Evolutionary conservation across 257 asterid genomes (phyloP), one percentile per base, ranked within the genome.

Genomic region (Ehretia macrophylla): DNA sequence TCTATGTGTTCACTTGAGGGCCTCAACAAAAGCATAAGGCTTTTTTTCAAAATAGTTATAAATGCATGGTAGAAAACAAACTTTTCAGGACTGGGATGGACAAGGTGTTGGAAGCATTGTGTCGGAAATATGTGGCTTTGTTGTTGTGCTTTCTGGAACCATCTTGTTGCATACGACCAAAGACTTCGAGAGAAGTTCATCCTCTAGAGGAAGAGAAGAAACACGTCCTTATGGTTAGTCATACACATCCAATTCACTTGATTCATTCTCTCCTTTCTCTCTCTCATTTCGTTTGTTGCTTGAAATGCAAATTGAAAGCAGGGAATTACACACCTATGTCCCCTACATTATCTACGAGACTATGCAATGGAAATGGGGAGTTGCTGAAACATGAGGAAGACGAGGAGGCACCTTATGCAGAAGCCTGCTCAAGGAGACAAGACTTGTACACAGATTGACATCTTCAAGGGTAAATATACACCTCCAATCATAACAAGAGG

Each of bases 91-190:
- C 64, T 89, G 95, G 97, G 96, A 90, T 54, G 86, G 77, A 8
- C 95, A 90, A 64, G 75, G 77, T 59, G 73, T 64, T n/a, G 88
- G 93, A 59, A 79, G 55, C 67, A 90, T 84, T 57, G 58, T 79
- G 60, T 90, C 96, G 62, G 88, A 68, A 61, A 68, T 90, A 68
- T 86, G 96, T 21, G 96, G 96, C 14, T 84, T 86, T 68, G 51
- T 86, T 32, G 81, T 86, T 27, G 90, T 90, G 59, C 91, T 90
- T 58, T 75, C 92, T 0, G 96, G 96, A 49, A 86, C 96, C 63
- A 74, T 86, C 63, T 81, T 89, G 75, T 73, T 89, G 67, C 94
- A 89, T 50, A 39, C 68, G 32, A 86, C 92, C 48, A 84, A 77
- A 78, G 97, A 89, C 58, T 71, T 70, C 5, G 95, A 82, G 56